Percentiles rank a stretch among this genome's conserved stretches.
These are phyloP conservation scores for Allodekkera sacchari DNA, from an alignment of 805 yeast species.

Conservation along the genomic window DNA sequence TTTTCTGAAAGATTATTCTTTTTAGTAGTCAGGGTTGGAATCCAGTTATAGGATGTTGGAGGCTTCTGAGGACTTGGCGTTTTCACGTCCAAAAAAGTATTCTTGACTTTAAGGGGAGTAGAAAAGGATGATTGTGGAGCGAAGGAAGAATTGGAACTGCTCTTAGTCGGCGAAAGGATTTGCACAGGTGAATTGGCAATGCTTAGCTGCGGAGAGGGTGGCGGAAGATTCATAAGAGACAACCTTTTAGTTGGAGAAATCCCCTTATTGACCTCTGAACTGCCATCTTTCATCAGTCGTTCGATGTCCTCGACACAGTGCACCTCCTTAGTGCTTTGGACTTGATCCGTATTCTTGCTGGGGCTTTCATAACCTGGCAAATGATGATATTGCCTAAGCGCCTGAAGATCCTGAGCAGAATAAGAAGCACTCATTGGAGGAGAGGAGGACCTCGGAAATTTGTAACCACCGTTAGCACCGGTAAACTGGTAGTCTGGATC, in stretches of 20 bases:
- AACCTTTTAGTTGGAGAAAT: not conserved
- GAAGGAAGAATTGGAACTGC: constrained; percentile 2
- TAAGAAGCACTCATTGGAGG: constrained; percentile 20
- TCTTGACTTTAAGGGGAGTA: constrained; percentile 22
- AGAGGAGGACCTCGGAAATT: constrained; percentile 41
- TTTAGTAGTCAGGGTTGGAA: constrained; percentile 26
- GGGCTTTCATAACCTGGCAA: constrained; percentile 6
- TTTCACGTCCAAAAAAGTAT: constrained; percentile 13
- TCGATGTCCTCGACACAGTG: constrained; percentile 2
- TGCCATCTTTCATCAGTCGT: constrained; percentile 1
- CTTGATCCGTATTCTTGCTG: not conserved
- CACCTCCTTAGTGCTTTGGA: constrained; percentile 3
- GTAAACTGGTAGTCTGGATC: constrained; percentile 39
- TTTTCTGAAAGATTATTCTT: constrained; percentile 20
- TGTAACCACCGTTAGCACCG: constrained; percentile 41
- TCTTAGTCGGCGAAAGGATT: constrained; percentile 8
- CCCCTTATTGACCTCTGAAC: not conserved
- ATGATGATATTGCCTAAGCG: constrained; percentile 13
- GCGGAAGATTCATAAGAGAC: not conserved
- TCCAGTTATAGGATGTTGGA: constrained; percentile 25
- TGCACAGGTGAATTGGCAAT: too few relatives aligned
- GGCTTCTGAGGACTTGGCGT: constrained; percentile 23
- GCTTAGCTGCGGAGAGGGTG: not conserved
- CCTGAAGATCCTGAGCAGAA: constrained; percentile 36
- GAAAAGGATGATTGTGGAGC: constrained; percentile 9